phyloP scores from a whole-genome alignment of 371 early-diverging fungal species.

The Mortierella sp. region DNA sequence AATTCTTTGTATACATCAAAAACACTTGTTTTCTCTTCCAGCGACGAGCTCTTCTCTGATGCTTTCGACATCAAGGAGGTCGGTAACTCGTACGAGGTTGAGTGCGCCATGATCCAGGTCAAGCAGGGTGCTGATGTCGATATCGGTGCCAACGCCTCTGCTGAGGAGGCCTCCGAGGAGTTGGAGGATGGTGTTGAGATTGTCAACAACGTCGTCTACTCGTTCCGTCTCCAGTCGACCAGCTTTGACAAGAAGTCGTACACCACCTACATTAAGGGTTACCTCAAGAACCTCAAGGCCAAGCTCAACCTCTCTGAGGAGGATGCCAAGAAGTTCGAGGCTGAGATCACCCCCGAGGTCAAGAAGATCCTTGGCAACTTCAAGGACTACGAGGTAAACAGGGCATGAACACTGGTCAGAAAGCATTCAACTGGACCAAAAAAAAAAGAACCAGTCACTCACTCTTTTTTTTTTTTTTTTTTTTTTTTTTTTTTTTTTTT shows the following conservation, averaged over 20 bases:
- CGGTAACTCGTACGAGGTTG: conserved; percentile 81
- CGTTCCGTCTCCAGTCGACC: conserved; percentile 77
- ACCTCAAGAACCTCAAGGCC: conserved; percentile 83
- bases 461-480: too few species aligned
- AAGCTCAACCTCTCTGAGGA: conserved; percentile 54
- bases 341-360: conserved; percentile 66
- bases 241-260: conserved; percentile 91
- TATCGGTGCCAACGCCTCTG: conserved; percentile 93
- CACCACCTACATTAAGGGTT: conserved; percentile 90
- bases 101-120: conserved; percentile 65
- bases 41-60: conserved; percentile 90
- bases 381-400: conserved; percentile 55
- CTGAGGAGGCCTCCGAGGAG: conserved; percentile 79
- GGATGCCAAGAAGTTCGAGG: conserved; percentile 71
- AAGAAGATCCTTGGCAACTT: conserved; percentile 84
- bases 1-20: too few species aligned
- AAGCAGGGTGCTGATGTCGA: conserved; percentile 72
- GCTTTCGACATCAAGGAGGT: conserved; percentile 76
- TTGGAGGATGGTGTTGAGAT: conserved; percentile 63
- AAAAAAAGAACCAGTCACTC: too few species aligned
- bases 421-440: too few species aligned
- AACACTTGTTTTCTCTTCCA: not conserved
- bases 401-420: not conserved
- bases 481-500: conserved; percentile 3
- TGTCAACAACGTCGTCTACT: conserved; percentile 89